Percentiles rank a stretch among this genome's conserved stretches.
phyloP scores from a whole-genome alignment of 306 rosid species.

The Luffa acutangula region DNA sequence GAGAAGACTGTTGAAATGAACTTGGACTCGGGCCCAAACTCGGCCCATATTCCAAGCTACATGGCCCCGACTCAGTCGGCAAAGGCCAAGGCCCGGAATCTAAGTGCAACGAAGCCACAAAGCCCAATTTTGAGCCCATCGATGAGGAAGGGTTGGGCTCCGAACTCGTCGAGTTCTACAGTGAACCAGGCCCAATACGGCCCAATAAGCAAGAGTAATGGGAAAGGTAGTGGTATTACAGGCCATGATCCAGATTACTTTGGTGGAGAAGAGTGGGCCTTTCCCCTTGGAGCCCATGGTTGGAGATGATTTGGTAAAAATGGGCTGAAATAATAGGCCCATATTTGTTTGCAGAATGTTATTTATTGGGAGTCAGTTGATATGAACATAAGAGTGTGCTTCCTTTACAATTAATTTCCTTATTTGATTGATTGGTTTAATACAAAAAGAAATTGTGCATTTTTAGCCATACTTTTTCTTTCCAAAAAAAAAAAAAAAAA shows the following conservation, averaged over 20 bases:
- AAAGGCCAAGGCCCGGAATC: slow-evolving; percentile 63
- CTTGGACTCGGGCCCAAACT: slow-evolving; percentile 14
- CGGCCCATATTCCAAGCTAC: slow-evolving; percentile 46
- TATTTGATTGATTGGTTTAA: neutral
- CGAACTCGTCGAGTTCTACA: slow-evolving; percentile 40
- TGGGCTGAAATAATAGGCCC: neutral
- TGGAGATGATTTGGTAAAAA: slow-evolving; percentile 39
- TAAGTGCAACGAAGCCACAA: slow-evolving; percentile 27
- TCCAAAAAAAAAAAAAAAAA: too few relatives aligned
- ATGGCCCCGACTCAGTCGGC: slow-evolving; percentile 91
- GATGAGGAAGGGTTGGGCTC: slow-evolving; percentile 26
- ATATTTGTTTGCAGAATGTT: neutral
- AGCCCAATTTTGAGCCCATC: slow-evolving; percentile 47
- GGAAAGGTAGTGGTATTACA: slow-evolving; percentile 19
- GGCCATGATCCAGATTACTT: slow-evolving; percentile 29
- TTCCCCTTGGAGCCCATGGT: slow-evolving; percentile 38
- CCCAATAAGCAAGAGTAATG: slow-evolving; percentile 49
- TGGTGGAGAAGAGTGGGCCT: slow-evolving; percentile 43
- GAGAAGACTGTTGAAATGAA: slow-evolving; percentile 83
- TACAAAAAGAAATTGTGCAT: neutral
- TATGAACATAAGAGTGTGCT: neutral
- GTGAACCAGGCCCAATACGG: slow-evolving; percentile 24
- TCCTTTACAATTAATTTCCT: neutral
- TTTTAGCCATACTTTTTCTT: too few relatives aligned
- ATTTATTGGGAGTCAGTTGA: neutral